Conservation (phyloP, 805 yeast genomes). For the Wickerhamomyces bovis region DNA sequence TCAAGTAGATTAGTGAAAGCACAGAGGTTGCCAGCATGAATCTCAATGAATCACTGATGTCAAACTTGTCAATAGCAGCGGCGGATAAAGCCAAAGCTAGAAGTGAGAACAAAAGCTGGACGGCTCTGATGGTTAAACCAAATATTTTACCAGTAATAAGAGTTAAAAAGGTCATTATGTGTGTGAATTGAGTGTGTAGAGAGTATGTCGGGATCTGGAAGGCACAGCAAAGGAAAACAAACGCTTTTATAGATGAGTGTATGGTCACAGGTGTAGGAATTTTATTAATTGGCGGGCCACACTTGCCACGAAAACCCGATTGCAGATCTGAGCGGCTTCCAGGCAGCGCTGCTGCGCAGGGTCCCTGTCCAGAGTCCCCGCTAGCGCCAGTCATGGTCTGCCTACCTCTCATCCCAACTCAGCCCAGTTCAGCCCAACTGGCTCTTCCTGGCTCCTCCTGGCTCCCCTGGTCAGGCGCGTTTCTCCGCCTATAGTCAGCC, state of each 20-base stretch:
- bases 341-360: not conserved
- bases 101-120: not conserved
- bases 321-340: not conserved
- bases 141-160: not conserved
- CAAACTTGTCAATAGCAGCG: slow-evolving; percentile 11
- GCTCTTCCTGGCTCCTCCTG: too few species aligned
- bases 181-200: not conserved
- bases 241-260: not conserved
- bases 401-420: too few species aligned
- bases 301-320: not conserved
- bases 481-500: not conserved
- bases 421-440: too few species aligned
- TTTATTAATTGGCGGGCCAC: not conserved
- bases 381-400: not conserved
- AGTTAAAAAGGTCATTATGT: not conserved
- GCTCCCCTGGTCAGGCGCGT: not conserved
- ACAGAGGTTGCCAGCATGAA: not conserved
- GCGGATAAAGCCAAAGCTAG: slow-evolving; percentile 2
- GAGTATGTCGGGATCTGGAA: not conserved
- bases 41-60: not conserved
- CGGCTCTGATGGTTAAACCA: not conserved
- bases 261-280: not conserved
- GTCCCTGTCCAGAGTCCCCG: too few species aligned
- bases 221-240: not conserved
- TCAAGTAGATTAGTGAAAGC: slow-evolving; percentile 16